A percentile compares a stretch with the other conserved stretches of the same genome.
These are phyloP conservation scores for Solanum sitiens DNA, from an alignment of 257 asterid genomes.

Conservation along the genomic window DNA sequence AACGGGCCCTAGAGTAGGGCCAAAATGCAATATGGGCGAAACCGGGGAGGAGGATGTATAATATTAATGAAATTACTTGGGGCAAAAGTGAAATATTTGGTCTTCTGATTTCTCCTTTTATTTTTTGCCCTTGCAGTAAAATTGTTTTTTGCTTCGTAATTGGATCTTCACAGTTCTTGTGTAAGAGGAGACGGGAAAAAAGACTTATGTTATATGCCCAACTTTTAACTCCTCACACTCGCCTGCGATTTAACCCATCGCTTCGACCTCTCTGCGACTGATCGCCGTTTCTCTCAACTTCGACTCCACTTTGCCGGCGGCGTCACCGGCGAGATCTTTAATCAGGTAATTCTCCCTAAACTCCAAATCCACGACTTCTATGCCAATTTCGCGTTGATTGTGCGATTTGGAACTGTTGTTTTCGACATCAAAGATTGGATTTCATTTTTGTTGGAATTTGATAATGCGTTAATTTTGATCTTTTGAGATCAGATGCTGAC, in stretches of 20 bases:
- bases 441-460: neutral
- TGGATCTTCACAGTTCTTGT: neutral
- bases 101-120: neutral
- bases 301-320: neutral
- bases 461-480: neutral
- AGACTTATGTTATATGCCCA: neutral
- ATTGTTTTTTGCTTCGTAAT: neutral
- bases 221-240: neutral
- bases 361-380: neutral
- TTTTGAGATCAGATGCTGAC: neutral
- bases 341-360: neutral
- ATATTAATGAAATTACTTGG: neutral
- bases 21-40: neutral
- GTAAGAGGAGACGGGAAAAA: neutral
- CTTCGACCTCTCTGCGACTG: neutral
- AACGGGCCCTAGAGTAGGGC: neutral
- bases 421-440: neutral
- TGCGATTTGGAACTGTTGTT: neutral
- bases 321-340: constrained; percentile 18
- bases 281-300: constrained; percentile 22
- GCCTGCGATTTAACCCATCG: neutral
- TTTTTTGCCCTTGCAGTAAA: neutral
- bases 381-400: neutral
- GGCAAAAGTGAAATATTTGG: neutral
- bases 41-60: neutral